These are phyloP conservation scores for Binderoboletus segoi DNA, from an alignment of 1,284 basidiomycete species.

Conservation along the genomic window DNA sequence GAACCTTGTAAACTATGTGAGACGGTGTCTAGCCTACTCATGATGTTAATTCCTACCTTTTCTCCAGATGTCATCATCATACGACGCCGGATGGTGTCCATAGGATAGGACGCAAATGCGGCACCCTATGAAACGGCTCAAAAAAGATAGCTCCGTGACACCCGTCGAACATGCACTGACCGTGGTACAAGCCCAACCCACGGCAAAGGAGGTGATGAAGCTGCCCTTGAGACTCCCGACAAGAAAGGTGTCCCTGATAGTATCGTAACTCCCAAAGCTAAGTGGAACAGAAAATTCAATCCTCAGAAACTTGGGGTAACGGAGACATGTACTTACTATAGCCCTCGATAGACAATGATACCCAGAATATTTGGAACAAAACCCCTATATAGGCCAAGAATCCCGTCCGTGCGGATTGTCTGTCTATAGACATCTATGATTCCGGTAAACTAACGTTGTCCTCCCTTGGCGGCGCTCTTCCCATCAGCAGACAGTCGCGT, in stretches of 20 bases:
- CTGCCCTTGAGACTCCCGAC: constrained; percentile 59
- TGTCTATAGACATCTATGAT: constrained; percentile 53
- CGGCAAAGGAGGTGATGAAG: constrained; percentile 64
- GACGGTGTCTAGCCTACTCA: not conserved
- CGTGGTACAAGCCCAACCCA: constrained; percentile 59
- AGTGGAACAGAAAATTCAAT: not conserved
- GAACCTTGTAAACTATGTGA: constrained; percentile 22
- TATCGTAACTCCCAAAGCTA: constrained; percentile 55
- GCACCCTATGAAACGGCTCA: constrained; percentile 42
- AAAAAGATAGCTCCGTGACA: not conserved
- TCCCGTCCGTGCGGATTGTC: constrained; percentile 55
- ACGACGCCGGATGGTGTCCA: constrained; percentile 66
- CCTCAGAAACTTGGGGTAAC: not conserved
- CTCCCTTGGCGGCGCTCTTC: constrained; percentile 45
- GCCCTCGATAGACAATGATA: constrained; percentile 63
- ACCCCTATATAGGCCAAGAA: constrained; percentile 60
- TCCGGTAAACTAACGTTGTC: constrained; percentile 48
- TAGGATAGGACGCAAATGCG: constrained; percentile 63
- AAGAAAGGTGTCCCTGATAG: constrained; percentile 55
- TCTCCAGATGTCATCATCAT: constrained; percentile 78
- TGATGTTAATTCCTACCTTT: constrained; percentile 37
- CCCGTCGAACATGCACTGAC: constrained; percentile 24
- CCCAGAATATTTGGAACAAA: constrained; percentile 65
- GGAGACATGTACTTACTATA: constrained; percentile 41
- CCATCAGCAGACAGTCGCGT: constrained; percentile 58